phyloP scores from a whole-genome alignment of 305 asterid genomes.

The Fraxinus platypoda region DNA sequence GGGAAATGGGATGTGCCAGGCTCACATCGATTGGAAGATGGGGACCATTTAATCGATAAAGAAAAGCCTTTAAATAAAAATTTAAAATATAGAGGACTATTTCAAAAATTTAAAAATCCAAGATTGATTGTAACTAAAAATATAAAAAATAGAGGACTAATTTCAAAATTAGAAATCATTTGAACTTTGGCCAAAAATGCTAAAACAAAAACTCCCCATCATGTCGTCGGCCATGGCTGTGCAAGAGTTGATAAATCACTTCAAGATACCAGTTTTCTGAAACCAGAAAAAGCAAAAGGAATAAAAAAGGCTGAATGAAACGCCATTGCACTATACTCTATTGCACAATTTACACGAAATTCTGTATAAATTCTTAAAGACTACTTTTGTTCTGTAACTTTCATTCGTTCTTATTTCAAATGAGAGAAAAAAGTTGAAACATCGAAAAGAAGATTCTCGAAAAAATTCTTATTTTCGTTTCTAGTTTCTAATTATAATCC shows the following conservation, averaged over 20 bases:
- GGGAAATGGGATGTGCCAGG: not conserved
- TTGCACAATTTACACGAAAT: constrained; percentile 25
- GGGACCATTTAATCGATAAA: not conserved
- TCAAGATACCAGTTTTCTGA: constrained; percentile 37
- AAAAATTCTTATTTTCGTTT: not conserved
- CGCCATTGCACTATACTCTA: not conserved
- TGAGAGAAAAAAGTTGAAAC: not conserved
- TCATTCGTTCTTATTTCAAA: constrained; percentile 24
- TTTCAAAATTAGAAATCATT: not conserved
- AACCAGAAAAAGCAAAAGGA: constrained; percentile 31
- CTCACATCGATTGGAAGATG: not conserved
- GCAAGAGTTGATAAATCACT: constrained; percentile 32
- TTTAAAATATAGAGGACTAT: not conserved
- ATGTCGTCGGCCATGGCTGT: not conserved
- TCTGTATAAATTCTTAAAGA: constrained; percentile 34
- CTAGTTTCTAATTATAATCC: constrained; percentile 10
- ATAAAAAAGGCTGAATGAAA: constrained; percentile 19
- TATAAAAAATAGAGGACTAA: not conserved
- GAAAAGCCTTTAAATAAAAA: not conserved
- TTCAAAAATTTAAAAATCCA: too few relatives aligned
- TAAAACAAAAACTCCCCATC: not conserved
- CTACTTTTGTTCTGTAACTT: constrained; percentile 22
- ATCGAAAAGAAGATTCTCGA: constrained; percentile 9
- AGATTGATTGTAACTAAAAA: not conserved
- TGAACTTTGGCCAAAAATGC: not conserved